These are phyloP conservation scores for Piper longum DNA, from an alignment of 164 flowering plant genomes.

Conservation along the genomic window DNA sequence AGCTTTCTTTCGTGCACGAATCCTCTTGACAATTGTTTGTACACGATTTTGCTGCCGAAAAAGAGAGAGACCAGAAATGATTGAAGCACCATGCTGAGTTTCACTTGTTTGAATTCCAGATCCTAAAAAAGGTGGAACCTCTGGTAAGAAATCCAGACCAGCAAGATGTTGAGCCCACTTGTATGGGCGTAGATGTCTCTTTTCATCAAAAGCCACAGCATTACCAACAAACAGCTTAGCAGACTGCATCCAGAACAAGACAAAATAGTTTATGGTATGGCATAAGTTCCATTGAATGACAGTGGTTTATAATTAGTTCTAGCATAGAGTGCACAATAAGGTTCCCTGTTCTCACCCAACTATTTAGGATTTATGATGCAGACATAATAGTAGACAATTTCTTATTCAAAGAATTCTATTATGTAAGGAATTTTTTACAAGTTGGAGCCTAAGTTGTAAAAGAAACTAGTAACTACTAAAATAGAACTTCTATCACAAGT, in stretches of 20 bases:
- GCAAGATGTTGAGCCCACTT: constrained; percentile 98
- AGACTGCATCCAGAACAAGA: constrained; percentile 33
- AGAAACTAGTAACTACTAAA: too few species aligned
- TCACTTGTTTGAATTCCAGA: constrained; percentile 33
- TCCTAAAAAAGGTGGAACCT: constrained; percentile 48
- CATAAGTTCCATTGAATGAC: neutral
- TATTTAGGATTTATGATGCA: too few species aligned
- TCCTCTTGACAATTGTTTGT: constrained; percentile 65
- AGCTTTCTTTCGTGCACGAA: constrained; percentile 76
- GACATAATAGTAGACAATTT: too few species aligned
- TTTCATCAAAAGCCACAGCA: constrained; percentile 44
- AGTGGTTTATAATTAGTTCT: too few species aligned
- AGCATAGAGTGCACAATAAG: too few species aligned
- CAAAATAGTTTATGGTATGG: neutral
- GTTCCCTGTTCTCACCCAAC: too few species aligned
- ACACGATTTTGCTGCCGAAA: constrained; percentile 87
- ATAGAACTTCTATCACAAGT: too few species aligned
- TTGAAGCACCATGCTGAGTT: constrained; percentile 24
- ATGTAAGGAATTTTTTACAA: too few species aligned
- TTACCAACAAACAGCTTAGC: constrained; percentile 62
- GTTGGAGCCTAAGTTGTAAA: too few species aligned
- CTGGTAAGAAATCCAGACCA: constrained; percentile 91
- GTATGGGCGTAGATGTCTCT: constrained; percentile 62
- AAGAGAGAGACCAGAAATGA: constrained; percentile 58
- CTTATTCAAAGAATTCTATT: too few species aligned